Base-by-base conservation (phyloP, 768 basidiomycete species). In the Kwoniella dejecticola region DNA sequence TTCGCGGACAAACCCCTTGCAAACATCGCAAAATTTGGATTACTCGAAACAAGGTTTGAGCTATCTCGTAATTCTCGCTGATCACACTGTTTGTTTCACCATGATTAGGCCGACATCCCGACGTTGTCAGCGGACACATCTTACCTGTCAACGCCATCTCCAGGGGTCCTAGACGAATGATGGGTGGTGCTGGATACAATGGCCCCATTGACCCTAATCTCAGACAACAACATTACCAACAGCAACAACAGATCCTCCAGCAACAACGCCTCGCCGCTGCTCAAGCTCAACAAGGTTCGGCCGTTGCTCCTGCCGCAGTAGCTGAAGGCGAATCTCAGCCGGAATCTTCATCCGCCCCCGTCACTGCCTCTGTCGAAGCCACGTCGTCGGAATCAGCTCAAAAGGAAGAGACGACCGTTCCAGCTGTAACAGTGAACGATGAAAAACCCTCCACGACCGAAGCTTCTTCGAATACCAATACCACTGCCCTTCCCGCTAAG, bases 111-210 rank as follows among this genome's bases (percentile, higher is more conserved):
- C 72, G 79, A 40, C 71, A 78, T 59, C 79, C 79, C 11, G 79
- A 79, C 36, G 72, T 80, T 17, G 70, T 80, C 40, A 63, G 71
- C 26, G 79, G 79, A 12, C 52, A 71, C 21, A 60, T 80, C 33
- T 58, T 76, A 7, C 68, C 79, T 17, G 61, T 74, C 15, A 73
- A 77, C 10, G 60, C 77, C 19, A 54, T 66, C 19, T 48, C 69
- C 38, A 52, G 66, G 21, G 66, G 62, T 52, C 42, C 64, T 44
- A 57, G 74, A 26, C 38, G 71, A n/a, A 63, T 66, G 64, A 65
- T 58, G 58, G 45, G 33, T 36, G 56, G 60, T 44, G 47, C 48
- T 27, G 62, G 55, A 15, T 63, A 56, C 62, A 66, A 57, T 45
- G 48, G 48, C 13, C 64, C 66, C 1, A 68, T 66, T 52, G 71